phyloP scores from a whole-genome alignment of 202 grass and related monocot genomes.

The Saccharum hybrid region DNA sequence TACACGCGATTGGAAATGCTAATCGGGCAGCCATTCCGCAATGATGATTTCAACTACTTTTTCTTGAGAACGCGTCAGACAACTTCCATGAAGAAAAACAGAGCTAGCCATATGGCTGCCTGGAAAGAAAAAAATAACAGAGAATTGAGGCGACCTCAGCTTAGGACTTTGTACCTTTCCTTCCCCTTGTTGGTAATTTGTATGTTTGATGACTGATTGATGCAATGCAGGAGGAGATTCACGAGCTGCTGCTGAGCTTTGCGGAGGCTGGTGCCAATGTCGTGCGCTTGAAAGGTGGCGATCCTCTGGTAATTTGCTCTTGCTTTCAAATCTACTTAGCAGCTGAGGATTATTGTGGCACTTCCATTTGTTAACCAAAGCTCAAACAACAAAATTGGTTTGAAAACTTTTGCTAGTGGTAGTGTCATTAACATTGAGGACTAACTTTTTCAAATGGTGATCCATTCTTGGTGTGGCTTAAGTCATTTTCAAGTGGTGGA shows the following conservation, averaged over 20 bases:
- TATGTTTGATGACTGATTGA: slow-evolving; percentile 3
- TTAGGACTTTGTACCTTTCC: slow-evolving; percentile 1
- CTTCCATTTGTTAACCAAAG: background rate
- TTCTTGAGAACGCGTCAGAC: background rate
- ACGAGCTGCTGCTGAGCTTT: slow-evolving; percentile 89
- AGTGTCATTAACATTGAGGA: too few species aligned
- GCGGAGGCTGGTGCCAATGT: slow-evolving; percentile 95
- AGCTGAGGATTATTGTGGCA: background rate
- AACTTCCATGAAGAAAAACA: background rate
- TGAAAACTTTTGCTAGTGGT: background rate
- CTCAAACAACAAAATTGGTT: background rate
- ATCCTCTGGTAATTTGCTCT: slow-evolving; percentile 73
- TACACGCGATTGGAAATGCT: background rate
- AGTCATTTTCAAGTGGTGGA: background rate
- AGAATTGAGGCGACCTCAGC: background rate
- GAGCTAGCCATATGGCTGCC: background rate
- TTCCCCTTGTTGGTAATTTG: background rate
- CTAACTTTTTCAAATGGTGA: background rate
- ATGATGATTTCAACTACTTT: background rate
- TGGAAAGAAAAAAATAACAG: background rate
- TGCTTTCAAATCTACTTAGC: background rate
- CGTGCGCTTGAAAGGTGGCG: slow-evolving; percentile 86
- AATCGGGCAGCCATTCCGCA: background rate
- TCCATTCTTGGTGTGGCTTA: background rate
- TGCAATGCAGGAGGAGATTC: slow-evolving; percentile 86